Evolutionary conservation across 2,329 filamentous ascomycete species (phyloP).

Genomic region (Apiospora sp.): DNA sequence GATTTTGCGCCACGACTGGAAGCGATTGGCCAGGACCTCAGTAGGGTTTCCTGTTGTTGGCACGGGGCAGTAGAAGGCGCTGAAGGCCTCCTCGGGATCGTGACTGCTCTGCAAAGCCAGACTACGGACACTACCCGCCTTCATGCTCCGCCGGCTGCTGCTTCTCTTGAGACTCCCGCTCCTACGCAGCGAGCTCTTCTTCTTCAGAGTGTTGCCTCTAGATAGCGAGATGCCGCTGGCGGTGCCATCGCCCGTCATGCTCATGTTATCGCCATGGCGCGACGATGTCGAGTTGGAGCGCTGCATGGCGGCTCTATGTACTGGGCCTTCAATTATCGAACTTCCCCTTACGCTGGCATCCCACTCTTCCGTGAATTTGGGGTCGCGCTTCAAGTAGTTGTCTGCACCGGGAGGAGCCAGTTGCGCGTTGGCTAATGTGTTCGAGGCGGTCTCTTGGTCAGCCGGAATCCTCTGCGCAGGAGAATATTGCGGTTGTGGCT

Average conservation of each 20-base stretch:
- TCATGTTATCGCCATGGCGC: constrained; percentile 54
- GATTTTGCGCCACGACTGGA: constrained; percentile 95
- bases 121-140: constrained; percentile 86
- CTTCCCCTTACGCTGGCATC: constrained; percentile 73
- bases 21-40: constrained; percentile 84
- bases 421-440: constrained; percentile 48
- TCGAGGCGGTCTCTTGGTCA: constrained; percentile 45
- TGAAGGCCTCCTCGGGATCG: constrained; percentile 77
- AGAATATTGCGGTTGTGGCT: constrained; percentile 31
- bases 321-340: constrained; percentile 65
- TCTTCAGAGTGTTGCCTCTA: constrained; percentile 80
- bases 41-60: constrained; percentile 89
- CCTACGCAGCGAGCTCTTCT: constrained; percentile 81
- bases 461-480: constrained; percentile 34
- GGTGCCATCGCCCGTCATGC: constrained; percentile 45
- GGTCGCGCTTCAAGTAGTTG: constrained; percentile 40
- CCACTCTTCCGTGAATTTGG: constrained; percentile 75
- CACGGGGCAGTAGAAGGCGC: constrained; percentile 88
- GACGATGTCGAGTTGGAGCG: constrained; percentile 68
- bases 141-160: constrained; percentile 80
- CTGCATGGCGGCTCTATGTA: constrained; percentile 52
- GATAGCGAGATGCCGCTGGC: constrained; percentile 45
- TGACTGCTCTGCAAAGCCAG: constrained; percentile 74
- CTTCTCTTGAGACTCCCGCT: constrained; percentile 79
- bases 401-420: constrained; percentile 38